Conservation (phyloP, 495 filamentous ascomycete species). For the Tuber umbilicatum region DNA sequence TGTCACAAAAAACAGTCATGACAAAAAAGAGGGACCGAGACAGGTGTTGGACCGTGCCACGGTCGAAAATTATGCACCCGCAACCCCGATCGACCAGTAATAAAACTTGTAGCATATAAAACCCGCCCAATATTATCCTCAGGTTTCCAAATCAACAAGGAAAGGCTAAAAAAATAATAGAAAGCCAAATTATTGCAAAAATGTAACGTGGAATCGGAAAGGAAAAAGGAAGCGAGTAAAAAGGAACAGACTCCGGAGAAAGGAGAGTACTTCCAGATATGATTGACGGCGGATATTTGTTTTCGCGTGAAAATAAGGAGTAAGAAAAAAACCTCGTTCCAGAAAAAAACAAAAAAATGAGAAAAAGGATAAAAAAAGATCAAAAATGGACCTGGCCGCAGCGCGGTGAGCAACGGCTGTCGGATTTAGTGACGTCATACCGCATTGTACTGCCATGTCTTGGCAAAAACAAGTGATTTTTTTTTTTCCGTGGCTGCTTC, state of each 20-base stretch:
- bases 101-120: not conserved
- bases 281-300: not conserved
- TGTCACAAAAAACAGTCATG: conserved; percentile 29
- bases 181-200: not conserved
- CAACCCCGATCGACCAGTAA: not conserved
- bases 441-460: conserved; percentile 10
- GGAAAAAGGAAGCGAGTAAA: not conserved
- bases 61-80: conserved; percentile 6
- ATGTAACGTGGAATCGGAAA: not conserved
- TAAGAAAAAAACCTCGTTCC: not conserved
- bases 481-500: conserved; percentile 19
- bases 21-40: conserved; percentile 24
- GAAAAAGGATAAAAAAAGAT: conserved; percentile 16
- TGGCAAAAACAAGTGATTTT: conserved; percentile 9
- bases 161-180: not conserved
- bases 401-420: conserved; percentile 15
- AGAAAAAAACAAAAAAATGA: conserved; percentile 12
- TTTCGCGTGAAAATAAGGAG: not conserved
- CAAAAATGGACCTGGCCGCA: conserved; percentile 9
- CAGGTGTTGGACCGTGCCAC: conserved; percentile 6
- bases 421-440: conserved; percentile 28
- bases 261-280: not conserved
- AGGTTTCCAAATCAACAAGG: not conserved
- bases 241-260: not conserved
- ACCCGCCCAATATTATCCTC: not conserved